phyloP scores from a whole-genome alignment of 2,329 filamentous ascomycete species.

The Exophiala sp. region DNA sequence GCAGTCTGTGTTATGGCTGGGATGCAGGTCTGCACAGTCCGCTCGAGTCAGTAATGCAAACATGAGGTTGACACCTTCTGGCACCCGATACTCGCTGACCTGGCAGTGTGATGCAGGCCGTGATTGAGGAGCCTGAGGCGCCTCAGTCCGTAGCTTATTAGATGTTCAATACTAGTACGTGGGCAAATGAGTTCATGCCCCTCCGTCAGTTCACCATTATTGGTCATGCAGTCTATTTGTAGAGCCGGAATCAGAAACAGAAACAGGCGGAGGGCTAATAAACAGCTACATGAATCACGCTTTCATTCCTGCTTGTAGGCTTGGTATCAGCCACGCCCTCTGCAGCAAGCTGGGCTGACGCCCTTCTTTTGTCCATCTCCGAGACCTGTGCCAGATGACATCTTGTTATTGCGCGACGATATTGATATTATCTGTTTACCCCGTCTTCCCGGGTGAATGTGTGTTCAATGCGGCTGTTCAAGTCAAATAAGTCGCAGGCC shows the following conservation, averaged over 20 bases:
- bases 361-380: not conserved
- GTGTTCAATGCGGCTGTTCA: conserved; percentile 29
- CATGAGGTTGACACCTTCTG: not conserved
- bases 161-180: too few species aligned
- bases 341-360: conserved; percentile 1
- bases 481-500: conserved; percentile 29
- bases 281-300: not conserved
- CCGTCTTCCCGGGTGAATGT: conserved; percentile 6
- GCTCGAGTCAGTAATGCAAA: not conserved
- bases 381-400: not conserved
- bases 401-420: conserved; percentile 7
- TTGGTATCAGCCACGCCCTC: conserved; percentile 2
- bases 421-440: conserved; percentile 5
- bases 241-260: not conserved
- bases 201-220: not conserved
- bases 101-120: too few species aligned
- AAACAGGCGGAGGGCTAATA: not conserved
- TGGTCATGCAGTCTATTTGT: not conserved
- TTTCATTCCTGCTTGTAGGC: not conserved
- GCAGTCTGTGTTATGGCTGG: not conserved
- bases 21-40: not conserved
- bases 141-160: not conserved
- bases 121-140: not conserved
- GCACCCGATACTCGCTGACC: not conserved
- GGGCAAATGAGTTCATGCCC: too few species aligned